Evolutionary conservation across 2,329 filamentous ascomycete genomes (phyloP).

Genomic region (Drechslerella coelobrocha): DNA sequence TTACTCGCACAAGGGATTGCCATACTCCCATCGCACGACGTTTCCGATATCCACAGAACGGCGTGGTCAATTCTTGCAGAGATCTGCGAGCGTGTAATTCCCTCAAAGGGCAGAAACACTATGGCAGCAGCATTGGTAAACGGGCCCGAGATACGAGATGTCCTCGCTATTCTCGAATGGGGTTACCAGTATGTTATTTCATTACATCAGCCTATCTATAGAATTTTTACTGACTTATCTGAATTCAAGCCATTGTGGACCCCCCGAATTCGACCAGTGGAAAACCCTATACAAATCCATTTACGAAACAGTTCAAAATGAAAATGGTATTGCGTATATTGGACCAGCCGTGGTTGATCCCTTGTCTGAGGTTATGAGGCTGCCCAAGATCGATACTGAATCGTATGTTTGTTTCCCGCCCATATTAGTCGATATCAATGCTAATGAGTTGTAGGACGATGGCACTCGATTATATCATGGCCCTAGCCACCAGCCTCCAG

Average conservation of each 20-base stretch:
- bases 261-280: slow-evolving; percentile 26
- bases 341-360: slow-evolving; percentile 42
- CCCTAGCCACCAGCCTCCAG: slow-evolving; percentile 18
- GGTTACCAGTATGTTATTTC: slow-evolving; percentile 58
- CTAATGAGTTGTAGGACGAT: slow-evolving; percentile 17
- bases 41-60: slow-evolving; percentile 61
- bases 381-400: slow-evolving; percentile 40
- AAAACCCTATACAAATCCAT: slow-evolving; percentile 25
- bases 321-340: slow-evolving; percentile 42
- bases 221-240: background rate
- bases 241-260: slow-evolving; percentile 24
- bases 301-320: slow-evolving; percentile 19
- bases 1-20: slow-evolving; percentile 60
- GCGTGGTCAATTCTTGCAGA: slow-evolving; percentile 62
- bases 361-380: slow-evolving; percentile 29
- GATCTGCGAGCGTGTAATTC: slow-evolving; percentile 59
- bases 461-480: slow-evolving; percentile 29
- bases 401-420: slow-evolving; percentile 21
- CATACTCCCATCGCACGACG: slow-evolving; percentile 63
- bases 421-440: background rate
- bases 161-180: slow-evolving; percentile 71
- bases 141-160: slow-evolving; percentile 73
- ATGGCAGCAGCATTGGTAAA: slow-evolving; percentile 61
- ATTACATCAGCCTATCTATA: no score
- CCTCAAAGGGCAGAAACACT: slow-evolving; percentile 57